A percentile compares a stretch with the other conserved stretches of the same genome.
phyloP scores from a whole-genome alignment of 192 early-diverging fungal genomes.

The Entomortierella parvispora region DNA sequence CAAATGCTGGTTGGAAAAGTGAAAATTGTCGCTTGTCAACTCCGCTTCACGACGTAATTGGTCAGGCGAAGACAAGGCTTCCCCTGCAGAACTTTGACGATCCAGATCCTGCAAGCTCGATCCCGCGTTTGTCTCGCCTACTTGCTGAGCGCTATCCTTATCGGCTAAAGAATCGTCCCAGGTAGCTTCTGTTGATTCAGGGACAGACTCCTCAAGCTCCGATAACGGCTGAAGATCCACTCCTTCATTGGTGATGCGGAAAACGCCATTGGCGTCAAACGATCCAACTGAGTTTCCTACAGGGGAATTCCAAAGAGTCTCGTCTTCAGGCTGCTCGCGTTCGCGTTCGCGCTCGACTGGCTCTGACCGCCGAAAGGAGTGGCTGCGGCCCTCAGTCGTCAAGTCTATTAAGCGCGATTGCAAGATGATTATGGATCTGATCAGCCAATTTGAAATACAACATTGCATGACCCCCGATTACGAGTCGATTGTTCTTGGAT shows the following conservation, averaged over 20 bases:
- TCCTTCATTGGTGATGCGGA: slow-evolving; percentile 62
- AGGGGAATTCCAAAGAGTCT: slow-evolving; percentile 61
- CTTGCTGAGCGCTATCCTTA: background rate
- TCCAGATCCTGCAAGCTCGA: background rate
- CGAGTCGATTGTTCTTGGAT: too few species aligned
- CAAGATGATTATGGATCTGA: background rate
- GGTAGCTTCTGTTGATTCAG: background rate
- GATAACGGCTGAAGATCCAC: slow-evolving; percentile 53
- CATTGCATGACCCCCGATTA: too few species aligned
- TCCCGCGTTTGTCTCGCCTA: too few species aligned
- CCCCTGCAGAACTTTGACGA: slow-evolving; percentile 8
- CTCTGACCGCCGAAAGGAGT: slow-evolving; percentile 45
- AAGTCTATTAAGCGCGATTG: slow-evolving; percentile 23
- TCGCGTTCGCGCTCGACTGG: slow-evolving; percentile 36
- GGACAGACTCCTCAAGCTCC: slow-evolving; percentile 26
- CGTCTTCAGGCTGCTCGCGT: slow-evolving; percentile 50
- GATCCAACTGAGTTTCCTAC: slow-evolving; percentile 68
- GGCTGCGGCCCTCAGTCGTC: slow-evolving; percentile 35
- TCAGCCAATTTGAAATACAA: too few species aligned
- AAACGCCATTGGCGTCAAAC: slow-evolving; percentile 76
- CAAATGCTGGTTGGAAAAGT: background rate
- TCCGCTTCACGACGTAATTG: too few species aligned
- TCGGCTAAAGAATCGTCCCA: background rate
- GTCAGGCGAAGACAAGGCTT: too few species aligned
- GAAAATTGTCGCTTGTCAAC: background rate